Conservation (phyloP, 2,329 filamentous ascomycete species). For the Trichophyton simii region DNA sequence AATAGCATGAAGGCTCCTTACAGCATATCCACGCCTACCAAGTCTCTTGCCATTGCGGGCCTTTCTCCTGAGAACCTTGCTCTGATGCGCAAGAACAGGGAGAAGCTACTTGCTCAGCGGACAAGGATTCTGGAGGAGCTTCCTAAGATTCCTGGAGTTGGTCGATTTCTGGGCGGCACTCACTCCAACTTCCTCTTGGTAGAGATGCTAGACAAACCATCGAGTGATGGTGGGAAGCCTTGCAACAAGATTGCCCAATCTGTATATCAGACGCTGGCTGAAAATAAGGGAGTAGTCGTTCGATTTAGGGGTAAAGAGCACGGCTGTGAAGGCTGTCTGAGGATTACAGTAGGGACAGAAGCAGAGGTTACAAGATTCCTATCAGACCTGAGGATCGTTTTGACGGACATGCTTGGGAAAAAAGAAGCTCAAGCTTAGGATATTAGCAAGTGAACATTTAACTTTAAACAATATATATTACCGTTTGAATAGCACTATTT, state of each 20-base stretch:
- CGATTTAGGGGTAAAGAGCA: slow-evolving; percentile 86
- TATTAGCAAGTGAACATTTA: neutral
- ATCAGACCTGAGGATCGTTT: slow-evolving; percentile 46
- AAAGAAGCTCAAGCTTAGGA: too few species aligned
- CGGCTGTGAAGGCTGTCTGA: slow-evolving; percentile 75
- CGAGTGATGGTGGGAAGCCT: slow-evolving; percentile 49
- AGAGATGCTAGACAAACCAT: slow-evolving; percentile 61
- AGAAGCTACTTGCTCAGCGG: slow-evolving; percentile 61
- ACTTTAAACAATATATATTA: neutral
- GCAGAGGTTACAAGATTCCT: slow-evolving; percentile 71
- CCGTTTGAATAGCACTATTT: neutral
- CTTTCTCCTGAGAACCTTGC: slow-evolving; percentile 54
- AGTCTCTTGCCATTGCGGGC: slow-evolving; percentile 62
- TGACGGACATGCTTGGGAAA: slow-evolving; percentile 35
- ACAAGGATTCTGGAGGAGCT: slow-evolving; percentile 63
- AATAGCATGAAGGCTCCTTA: slow-evolving; percentile 95
- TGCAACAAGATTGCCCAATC: slow-evolving; percentile 66
- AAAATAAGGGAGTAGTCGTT: slow-evolving; percentile 79
- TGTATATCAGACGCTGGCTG: slow-evolving; percentile 74
- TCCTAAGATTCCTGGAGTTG: slow-evolving; percentile 63
- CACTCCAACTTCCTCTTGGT: slow-evolving; percentile 84
- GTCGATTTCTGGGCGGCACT: slow-evolving; percentile 64
- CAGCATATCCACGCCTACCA: slow-evolving; percentile 83
- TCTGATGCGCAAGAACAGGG: slow-evolving; percentile 58
- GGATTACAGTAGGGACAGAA: slow-evolving; percentile 87